Percentiles rank a stretch among this genome's conserved stretches.
Evolutionary conservation across 345 rosid genomes (phyloP).

Genomic region (Chamaenerion angustifolium): DNA sequence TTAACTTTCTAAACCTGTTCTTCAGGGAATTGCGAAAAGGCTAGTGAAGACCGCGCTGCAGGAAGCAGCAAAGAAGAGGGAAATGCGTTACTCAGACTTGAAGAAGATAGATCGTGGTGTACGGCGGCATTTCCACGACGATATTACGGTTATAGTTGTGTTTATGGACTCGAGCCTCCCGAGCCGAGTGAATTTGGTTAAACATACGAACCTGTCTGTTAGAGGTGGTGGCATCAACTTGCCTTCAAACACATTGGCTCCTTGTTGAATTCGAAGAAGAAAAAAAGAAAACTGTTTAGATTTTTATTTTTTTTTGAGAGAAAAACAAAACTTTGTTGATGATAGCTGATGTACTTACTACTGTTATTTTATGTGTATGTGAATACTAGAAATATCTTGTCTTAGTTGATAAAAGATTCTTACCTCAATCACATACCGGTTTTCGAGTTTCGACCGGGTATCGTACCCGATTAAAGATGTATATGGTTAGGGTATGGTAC

Average conservation of each 20-base stretch:
- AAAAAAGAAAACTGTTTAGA: no score
- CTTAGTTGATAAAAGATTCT: no score
- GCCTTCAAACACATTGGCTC: slow-evolving; percentile 6
- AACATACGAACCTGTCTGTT: background rate
- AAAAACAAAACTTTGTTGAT: no score
- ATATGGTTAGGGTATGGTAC: no score
- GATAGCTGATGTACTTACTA: no score
- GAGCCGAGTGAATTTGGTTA: background rate
- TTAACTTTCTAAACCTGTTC: background rate
- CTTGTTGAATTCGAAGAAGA: background rate
- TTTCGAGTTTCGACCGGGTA: no score
- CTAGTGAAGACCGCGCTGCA: slow-evolving; percentile 9
- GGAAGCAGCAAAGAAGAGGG: slow-evolving; percentile 12
- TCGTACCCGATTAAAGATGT: no score
- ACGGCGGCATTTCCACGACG: slow-evolving; percentile 13
- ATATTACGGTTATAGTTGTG: slow-evolving; percentile 8
- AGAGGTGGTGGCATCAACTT: slow-evolving; percentile 8
- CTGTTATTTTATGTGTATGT: no score
- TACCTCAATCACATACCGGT: no score
- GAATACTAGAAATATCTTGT: no score
- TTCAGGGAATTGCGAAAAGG: slow-evolving; percentile 10
- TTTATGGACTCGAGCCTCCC: slow-evolving; percentile 6
- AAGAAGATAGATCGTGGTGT: slow-evolving; percentile 12
- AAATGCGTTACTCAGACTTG: slow-evolving; percentile 11
- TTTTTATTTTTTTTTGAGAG: no score